Evolutionary conservation across 2,329 filamentous ascomycete species (phyloP), one percentile per base, ranked within the genome.

Genomic region (Lasiodiplodia sp.): DNA sequence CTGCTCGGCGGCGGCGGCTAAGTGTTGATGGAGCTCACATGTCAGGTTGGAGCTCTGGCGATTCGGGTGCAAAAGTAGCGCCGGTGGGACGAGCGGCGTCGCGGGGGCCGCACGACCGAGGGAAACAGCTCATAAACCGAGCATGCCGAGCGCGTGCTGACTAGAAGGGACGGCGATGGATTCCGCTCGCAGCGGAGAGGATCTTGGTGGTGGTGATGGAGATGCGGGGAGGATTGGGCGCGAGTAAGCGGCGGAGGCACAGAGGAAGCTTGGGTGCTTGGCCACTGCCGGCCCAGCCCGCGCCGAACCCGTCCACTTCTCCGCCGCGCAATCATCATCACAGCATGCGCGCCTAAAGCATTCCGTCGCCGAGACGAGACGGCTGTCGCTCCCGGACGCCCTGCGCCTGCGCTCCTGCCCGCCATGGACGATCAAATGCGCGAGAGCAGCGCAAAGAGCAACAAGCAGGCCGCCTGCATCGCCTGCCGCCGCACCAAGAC

Each of bases 401-500:
- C 31, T 34, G 31, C 16, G n/a, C 25, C 3, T 18, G 53, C 31
- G 53, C 53, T 28, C 34, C 34, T n/a, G 56, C 56, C 44, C 11
- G 28, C 31, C 60, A 64, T 52, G 60, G 60, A 64, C 47, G 28
- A 38, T 44, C 10, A 2, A 11, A 12, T 2, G n/a, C 60, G 31
- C 21, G 60, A 64, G n/a, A 18, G 28, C 60, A 37, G 60, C 31
- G 44, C 60, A 34, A 64, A 64, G 47, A 25, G 47, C 38, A 73
- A 56, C 21, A 80, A 79, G 70, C 78, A 79, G 69, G 87, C 88
- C 11, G 88, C 88, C 51, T 91, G 89, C 77, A 81, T 90, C 49
- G 87, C 85, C 69, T 92, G 90, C 74, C 85, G 90, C 68, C 84
- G 85, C 72, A 91, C 88, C 79, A 92, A 92, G 81, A 89, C 90